These are phyloP conservation scores for Colletotrichum trifolii DNA, from an alignment of 2,329 filamentous ascomycete species.

Conservation along the genomic window DNA sequence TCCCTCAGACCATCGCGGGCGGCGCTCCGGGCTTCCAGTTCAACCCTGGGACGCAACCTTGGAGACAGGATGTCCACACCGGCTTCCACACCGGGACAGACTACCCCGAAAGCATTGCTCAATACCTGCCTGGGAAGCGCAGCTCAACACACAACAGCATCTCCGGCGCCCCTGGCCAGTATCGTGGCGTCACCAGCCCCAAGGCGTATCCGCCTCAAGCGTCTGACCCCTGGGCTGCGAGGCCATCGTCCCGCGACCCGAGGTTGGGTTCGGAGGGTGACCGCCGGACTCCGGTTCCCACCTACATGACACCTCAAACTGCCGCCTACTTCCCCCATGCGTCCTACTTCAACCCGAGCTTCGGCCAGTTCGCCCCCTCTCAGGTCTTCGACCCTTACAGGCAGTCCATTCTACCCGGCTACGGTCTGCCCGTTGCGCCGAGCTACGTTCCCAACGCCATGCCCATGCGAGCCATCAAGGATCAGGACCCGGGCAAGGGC, in stretches of 20 bases:
- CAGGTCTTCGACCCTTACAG: conserved; percentile 47
- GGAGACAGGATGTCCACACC: conserved; percentile 51
- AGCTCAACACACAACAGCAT: conserved; percentile 51
- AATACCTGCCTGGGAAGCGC: conserved; percentile 42
- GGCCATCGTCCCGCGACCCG: conserved; percentile 48
- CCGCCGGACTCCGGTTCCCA: conserved; percentile 49
- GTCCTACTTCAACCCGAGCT: conserved; percentile 48
- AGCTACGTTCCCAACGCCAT: conserved; percentile 43
- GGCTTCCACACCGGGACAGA: conserved; percentile 42
- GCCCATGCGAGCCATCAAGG: conserved; percentile 55
- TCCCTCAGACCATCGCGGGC: conserved; percentile 34
- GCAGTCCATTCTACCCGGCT: conserved; percentile 39
- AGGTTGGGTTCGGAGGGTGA: conserved; percentile 50
- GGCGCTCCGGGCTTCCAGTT: conserved; percentile 54
- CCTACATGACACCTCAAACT: conserved; percentile 44
- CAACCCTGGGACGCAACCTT: conserved; percentile 60
- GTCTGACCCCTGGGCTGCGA: conserved; percentile 52
- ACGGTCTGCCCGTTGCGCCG: conserved; percentile 47
- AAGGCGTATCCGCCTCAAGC: conserved; percentile 42
- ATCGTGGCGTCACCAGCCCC: conserved; percentile 40
- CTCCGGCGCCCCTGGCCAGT: conserved; percentile 48
- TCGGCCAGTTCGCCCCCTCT: conserved; percentile 52
- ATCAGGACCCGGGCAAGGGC: conserved; percentile 69
- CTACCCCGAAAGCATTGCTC: conserved; percentile 45
- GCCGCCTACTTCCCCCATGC: conserved; percentile 45